phyloP scores from a whole-genome alignment of 2,329 filamentous ascomycete species.

The Apiospora pterosperma region DNA sequence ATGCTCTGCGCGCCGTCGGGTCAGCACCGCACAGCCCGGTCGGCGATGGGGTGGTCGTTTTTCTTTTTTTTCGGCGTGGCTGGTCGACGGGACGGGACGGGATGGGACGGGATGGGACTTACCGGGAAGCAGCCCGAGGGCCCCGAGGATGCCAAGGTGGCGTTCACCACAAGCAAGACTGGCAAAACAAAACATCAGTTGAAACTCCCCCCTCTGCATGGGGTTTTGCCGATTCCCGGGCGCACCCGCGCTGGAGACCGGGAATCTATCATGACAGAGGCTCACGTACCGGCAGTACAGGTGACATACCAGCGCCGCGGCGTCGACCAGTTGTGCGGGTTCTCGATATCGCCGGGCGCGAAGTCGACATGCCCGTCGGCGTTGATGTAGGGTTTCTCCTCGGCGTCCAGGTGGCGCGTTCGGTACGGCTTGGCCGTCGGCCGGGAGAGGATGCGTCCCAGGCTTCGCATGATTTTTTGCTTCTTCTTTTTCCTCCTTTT shows the following conservation, averaged over 20 bases:
- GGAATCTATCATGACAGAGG: neutral
- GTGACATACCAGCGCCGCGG: conserved; percentile 39
- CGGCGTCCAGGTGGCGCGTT: conserved; percentile 29
- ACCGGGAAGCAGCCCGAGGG: conserved; percentile 31
- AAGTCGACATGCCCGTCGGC: conserved; percentile 49
- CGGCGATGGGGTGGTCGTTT: no score
- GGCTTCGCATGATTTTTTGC: conserved; percentile 30
- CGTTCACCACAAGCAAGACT: conserved; percentile 49
- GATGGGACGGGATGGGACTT: conserved; percentile 15
- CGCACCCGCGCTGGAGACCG: no score
- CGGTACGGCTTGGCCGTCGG: conserved; percentile 51
- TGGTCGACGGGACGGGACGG: neutral
- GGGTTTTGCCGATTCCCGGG: no score
- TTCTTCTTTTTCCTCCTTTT: neutral
- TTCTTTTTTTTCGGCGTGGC: no score
- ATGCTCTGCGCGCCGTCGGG: conserved; percentile 36
- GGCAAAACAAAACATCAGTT: neutral
- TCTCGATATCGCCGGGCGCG: conserved; percentile 45
- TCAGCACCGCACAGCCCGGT: no score
- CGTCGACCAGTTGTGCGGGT: conserved; percentile 45
- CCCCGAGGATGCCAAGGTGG: conserved; percentile 48
- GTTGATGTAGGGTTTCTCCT: conserved; percentile 39
- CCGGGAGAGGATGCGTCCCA: conserved; percentile 44
- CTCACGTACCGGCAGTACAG: conserved; percentile 23
- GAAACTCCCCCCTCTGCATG: no score